These are phyloP conservation scores for Graphilbum sp. DNA, from an alignment of 2,329 filamentous ascomycete species.

Conservation along the genomic window DNA sequence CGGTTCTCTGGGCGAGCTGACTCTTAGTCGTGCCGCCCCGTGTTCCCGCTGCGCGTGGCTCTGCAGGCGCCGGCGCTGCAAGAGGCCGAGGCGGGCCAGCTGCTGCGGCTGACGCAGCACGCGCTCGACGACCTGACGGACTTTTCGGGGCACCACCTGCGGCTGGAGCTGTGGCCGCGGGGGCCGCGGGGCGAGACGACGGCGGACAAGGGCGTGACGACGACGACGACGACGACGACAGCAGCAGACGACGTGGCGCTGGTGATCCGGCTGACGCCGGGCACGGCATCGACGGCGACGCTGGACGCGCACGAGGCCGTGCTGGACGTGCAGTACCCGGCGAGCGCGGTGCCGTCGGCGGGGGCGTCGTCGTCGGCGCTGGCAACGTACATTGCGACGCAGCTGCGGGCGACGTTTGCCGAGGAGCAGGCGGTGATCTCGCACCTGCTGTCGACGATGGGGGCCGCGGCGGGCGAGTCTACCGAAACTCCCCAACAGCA, in stretches of 20 bases:
- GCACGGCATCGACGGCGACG: constrained; percentile 41
- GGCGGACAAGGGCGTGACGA: no score
- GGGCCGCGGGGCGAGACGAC: no score
- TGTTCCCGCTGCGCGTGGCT: constrained; percentile 72
- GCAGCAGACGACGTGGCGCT: constrained; percentile 37
- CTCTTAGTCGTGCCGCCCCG: constrained; percentile 80
- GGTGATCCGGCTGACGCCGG: constrained; percentile 52
- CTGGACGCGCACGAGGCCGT: constrained; percentile 54
- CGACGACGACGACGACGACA: constrained; percentile 16
- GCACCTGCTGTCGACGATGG: constrained; percentile 48
- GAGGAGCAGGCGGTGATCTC: constrained; percentile 83
- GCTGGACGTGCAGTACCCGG: constrained; percentile 63
- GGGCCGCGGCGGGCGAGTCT: constrained; percentile 24
- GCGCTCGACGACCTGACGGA: constrained; percentile 76
- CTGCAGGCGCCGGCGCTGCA: constrained; percentile 54
- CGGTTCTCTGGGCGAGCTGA: no score
- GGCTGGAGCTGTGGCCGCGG: constrained; percentile 42
- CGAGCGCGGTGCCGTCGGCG: constrained; percentile 47
- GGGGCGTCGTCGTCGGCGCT: constrained; percentile 57
- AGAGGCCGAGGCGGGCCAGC: constrained; percentile 50
- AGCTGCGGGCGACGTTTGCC: constrained; percentile 61
- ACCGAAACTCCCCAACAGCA: constrained; percentile 1
- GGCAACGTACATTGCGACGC: constrained; percentile 60
- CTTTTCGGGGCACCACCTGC: constrained; percentile 69
- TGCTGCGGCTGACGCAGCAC: constrained; percentile 70